Percentiles rank a stretch among this genome's conserved stretches.
These are phyloP conservation scores for Crithidia acanthocephali DNA, from an alignment of 208 protist species.

Conservation along the genomic window DNA sequence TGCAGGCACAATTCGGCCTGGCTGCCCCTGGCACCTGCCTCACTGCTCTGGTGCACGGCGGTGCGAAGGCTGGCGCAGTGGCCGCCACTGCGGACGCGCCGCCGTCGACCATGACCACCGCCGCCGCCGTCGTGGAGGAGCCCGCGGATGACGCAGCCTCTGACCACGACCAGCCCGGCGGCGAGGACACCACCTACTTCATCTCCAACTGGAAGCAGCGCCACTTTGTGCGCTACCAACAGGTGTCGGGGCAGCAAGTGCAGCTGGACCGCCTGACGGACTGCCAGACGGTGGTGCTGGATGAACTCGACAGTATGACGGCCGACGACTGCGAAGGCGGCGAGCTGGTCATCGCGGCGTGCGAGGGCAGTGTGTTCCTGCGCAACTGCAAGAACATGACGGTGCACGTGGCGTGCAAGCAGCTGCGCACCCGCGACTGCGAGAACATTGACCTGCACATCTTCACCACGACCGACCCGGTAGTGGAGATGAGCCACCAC, in stretches of 20 bases:
- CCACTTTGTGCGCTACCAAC: conserved; percentile 69
- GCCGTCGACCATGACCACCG: background rate
- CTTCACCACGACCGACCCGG: conserved; percentile 91
- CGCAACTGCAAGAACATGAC: conserved; percentile 93
- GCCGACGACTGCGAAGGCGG: conserved; percentile 94
- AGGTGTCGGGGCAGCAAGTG: conserved; percentile 88
- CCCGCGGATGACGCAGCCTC: conserved; percentile 18
- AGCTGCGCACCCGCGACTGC: conserved; percentile 92
- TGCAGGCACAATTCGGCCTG: conserved; percentile 21
- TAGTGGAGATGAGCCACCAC: conserved; percentile 91
- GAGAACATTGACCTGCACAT: conserved; percentile 80
- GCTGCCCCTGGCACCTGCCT: conserved; percentile 11
- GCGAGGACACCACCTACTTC: conserved; percentile 85
- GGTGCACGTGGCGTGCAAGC: conserved; percentile 92
- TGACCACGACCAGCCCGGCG: conserved; percentile 37
- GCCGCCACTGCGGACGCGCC: background rate
- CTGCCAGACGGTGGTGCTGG: conserved; percentile 87
- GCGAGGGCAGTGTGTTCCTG: conserved; percentile 92
- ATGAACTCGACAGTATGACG: conserved; percentile 89
- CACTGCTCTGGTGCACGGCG: conserved; percentile 1
- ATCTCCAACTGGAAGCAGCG: conserved; percentile 77
- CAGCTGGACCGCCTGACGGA: conserved; percentile 89
- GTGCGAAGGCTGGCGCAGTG: background rate
- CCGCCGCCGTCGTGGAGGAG: conserved; percentile 10
- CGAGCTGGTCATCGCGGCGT: conserved; percentile 91